Evolutionary conservation across 495 filamentous ascomycete genomes (phyloP), one percentile per base, ranked within the genome.

Genomic region (Sordaria brevicollis): DNA sequence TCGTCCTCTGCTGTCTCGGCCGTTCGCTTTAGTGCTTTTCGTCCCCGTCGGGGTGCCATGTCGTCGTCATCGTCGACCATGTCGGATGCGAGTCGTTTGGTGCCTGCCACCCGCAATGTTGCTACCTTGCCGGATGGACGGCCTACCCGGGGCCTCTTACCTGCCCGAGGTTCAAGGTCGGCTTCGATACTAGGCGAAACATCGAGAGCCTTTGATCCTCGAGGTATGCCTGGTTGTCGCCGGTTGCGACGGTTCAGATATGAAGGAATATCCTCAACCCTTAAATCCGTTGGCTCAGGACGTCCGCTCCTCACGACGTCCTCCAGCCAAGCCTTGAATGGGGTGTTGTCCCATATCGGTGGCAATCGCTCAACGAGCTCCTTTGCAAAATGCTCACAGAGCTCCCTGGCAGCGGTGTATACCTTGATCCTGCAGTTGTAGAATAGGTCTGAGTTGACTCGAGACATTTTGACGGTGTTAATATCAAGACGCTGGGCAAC

Each of bases 21-120:
- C 3, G 65, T 83, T 73, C 68, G 81, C 80, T 78, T 76, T 54
- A 65, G 68, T 19, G 71, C 29, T 9, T 77, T 79, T 31, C 67
- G 66, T 5, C 70, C 73, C 6, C 74, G 70, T n/a, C 67, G 35
- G 31, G 10, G 43, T 0, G 43, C 19, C 43, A 39, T 38, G 4
- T 73, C 74, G 41, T 74, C 74, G 25, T 74, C 73, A 25, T 80
- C 77, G 34, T 78, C 66, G 4, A 78, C 78, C 72, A 81, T 74
- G 2, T 80, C 78, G 10, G 79, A 75, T 7, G 73, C 77, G 33
- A 76, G 69, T 2, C 82, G 80, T 37, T 81, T 81, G 33, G 78
- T 74, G 33, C 43, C 62, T 3, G 74, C 43, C 0, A 72, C 71
- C 7, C 82, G 79, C 8, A 83, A 67, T 4, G 71, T 75, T 19